phyloP scores from a whole-genome alignment of 768 basidiomycete genomes.

The Lactarius psammicola region DNA sequence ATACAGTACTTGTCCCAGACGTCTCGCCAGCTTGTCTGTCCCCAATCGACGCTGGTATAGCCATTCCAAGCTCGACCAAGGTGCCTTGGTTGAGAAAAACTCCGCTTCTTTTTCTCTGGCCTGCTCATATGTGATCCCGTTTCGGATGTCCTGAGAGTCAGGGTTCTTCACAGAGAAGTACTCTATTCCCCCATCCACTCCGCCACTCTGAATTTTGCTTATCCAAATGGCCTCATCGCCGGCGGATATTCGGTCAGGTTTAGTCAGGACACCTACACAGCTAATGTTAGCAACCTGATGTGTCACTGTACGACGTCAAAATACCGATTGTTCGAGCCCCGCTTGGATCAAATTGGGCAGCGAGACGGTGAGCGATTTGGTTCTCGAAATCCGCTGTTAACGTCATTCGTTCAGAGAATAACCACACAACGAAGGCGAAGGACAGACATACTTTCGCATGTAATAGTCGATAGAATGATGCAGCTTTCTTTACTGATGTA shows the following conservation, averaged over 20 bases:
- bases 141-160: slow-evolving; percentile 18
- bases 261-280: slow-evolving; percentile 19
- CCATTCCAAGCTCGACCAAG: slow-evolving; percentile 25
- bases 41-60: slow-evolving; percentile 20
- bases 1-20: slow-evolving; percentile 17
- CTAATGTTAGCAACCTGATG: not conserved
- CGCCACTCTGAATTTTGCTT: slow-evolving; percentile 11
- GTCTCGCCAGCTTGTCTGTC: slow-evolving; percentile 22
- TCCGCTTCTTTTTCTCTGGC: slow-evolving; percentile 19
- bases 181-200: slow-evolving; percentile 4
- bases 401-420: not conserved
- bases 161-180: slow-evolving; percentile 29
- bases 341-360: slow-evolving; percentile 56
- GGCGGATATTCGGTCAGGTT: slow-evolving; percentile 21
- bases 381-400: slow-evolving; percentile 73
- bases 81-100: slow-evolving; percentile 15
- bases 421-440: not conserved
- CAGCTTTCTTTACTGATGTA: slow-evolving; percentile 66
- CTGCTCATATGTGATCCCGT: slow-evolving; percentile 24
- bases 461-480: slow-evolving; percentile 55
- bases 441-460: slow-evolving; percentile 57
- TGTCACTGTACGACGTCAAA: slow-evolving; percentile 22
- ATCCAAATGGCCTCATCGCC: slow-evolving; percentile 24
- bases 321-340: slow-evolving; percentile 70
- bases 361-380: slow-evolving; percentile 68